Percentiles rank a stretch among this genome's conserved stretches.
Conservation (phyloP, 139 green algal species). For the Chlamydomonas sp. region DNA sequence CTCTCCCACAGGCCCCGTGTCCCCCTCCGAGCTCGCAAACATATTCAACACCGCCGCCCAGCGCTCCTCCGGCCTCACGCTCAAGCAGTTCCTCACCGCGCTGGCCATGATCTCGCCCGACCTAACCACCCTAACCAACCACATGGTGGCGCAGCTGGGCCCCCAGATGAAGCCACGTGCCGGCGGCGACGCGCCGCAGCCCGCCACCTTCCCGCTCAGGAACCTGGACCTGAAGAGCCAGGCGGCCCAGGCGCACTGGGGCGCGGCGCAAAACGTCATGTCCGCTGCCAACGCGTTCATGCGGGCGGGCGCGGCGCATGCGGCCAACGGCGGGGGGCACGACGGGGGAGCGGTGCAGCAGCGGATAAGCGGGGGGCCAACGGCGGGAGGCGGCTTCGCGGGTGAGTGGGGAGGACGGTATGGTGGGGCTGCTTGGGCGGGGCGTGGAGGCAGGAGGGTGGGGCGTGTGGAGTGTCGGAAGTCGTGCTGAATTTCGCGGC, state of each 20-base stretch:
- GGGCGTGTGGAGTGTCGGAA: too few relatives aligned
- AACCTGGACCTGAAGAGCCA: conserved; percentile 17
- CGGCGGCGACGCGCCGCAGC: conserved; percentile 17
- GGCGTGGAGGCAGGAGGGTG: too few relatives aligned
- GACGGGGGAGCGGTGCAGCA: not conserved
- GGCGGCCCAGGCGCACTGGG: conserved; percentile 9
- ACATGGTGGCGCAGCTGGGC: conserved; percentile 36
- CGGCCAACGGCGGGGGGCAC: not conserved
- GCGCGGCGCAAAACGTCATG: not conserved
- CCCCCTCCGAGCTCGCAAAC: conserved; percentile 5
- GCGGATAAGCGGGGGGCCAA: too few relatives aligned
- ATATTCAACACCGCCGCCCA: conserved; percentile 28
- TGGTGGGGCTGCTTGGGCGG: too few relatives aligned
- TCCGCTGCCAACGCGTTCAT: conserved; percentile 13
- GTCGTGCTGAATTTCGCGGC: too few relatives aligned
- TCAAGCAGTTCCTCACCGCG: conserved; percentile 39
- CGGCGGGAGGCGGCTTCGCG: too few relatives aligned
- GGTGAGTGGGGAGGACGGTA: too few relatives aligned
- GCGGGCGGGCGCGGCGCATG: not conserved
- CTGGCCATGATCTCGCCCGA: conserved; percentile 37
- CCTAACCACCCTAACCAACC: conserved; percentile 25
- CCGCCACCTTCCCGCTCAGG: conserved; percentile 31
- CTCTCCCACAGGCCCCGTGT: conserved; percentile 5
- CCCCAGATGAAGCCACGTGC: conserved; percentile 11
- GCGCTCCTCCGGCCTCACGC: conserved; percentile 22